Evolutionary conservation across 2,329 filamentous ascomycete species (phyloP), one percentile per base, ranked within the genome.

Genomic region (Neofusicoccum parvum): DNA sequence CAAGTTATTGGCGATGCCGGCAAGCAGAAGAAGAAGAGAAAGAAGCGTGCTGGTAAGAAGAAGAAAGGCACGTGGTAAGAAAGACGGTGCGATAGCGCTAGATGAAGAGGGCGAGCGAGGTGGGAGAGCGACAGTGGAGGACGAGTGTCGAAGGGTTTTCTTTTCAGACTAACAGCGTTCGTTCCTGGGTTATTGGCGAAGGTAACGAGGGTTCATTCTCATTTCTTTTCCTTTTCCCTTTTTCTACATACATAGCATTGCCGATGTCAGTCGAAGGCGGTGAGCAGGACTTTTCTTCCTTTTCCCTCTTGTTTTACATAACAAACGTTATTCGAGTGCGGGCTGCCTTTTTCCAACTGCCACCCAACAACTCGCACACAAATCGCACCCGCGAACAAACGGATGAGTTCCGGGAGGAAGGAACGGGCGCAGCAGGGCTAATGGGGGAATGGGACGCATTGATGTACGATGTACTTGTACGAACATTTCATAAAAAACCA

Each of bases 11-110:
- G 62, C 23, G 49, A 54, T 34, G 67, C 68, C 11, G 68, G 60
- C 3, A 67, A 71, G 60, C 45, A 56, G 32, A 68, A 67, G 62
- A 66, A 66, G 27, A 76, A 75, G 71, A 73, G 74, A 34, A 78
- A 78, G 74, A 76, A 76, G 72, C 66, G 72, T 53, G 72, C 67
- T 23, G 64, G 62, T 62, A 78, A 78, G 71, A 76, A 75, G 75
- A 76, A 76, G 70, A 72, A 71, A 37, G 67, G 67, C 10, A 51
- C 36, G 14, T 53, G 37, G 70, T 71, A 12, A 70, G 71, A 32
- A 67, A 53, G 4, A 23, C n/a, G 41, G 27, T 15, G 32, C 36
- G 17, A 49, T 37, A 3, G 32, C 9, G 27, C 9, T 23, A 37
- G 46, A 39, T 23, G 45, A 14, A n/a, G 49, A 20, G 0, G 5